Percentiles rank a stretch among this genome's conserved stretches.
These are phyloP conservation scores for Sordaria brevicollis DNA, from an alignment of 495 filamentous ascomycete species.

Conservation along the genomic window DNA sequence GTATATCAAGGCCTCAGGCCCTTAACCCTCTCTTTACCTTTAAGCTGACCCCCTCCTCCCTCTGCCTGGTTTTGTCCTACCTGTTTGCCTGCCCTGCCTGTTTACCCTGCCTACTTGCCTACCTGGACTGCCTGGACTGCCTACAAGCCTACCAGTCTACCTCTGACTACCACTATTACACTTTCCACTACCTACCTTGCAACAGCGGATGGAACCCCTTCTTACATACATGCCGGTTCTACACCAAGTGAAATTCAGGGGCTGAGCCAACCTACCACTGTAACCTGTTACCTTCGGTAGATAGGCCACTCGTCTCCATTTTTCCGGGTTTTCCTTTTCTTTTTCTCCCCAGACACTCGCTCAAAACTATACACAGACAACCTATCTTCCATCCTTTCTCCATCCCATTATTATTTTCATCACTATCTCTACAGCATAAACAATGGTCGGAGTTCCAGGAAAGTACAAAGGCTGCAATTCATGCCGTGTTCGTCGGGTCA, in stretches of 20 bases:
- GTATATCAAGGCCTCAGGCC: not conserved
- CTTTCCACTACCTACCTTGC: not conserved
- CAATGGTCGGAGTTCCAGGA: constrained; percentile 31
- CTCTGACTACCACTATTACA: not conserved
- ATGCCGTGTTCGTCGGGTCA: constrained; percentile 31
- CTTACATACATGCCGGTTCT: not conserved
- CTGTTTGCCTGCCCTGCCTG: not conserved
- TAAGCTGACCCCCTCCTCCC: not conserved
- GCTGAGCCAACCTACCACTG: not conserved
- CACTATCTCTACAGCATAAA: not conserved
- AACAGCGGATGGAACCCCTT: not conserved
- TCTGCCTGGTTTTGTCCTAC: not conserved
- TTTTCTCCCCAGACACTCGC: not conserved
- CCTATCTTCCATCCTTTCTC: not conserved
- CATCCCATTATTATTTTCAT: not conserved
- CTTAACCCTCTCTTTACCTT: not conserved
- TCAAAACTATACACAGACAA: not conserved
- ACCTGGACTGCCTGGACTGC: too few species aligned
- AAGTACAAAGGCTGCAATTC: constrained; percentile 41
- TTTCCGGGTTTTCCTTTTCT: not conserved
- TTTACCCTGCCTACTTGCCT: too few species aligned
- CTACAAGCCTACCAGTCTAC: too few species aligned
- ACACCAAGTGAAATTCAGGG: not conserved
- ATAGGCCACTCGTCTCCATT: not conserved
- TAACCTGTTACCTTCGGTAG: not conserved